Conservation (phyloP, 805 yeast genomes). For the Naumovozyma baii region DNA sequence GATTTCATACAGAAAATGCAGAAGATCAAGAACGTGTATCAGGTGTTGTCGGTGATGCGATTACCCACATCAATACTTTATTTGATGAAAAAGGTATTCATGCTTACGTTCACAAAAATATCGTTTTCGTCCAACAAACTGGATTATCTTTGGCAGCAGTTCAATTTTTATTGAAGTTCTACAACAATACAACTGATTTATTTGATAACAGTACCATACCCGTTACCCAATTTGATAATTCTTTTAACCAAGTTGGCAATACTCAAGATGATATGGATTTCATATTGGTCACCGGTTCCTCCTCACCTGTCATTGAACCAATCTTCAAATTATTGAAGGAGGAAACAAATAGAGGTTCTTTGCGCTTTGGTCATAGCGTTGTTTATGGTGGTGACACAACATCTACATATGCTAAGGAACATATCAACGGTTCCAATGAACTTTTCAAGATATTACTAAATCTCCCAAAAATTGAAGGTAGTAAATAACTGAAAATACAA, state of each 20-base stretch:
- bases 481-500: background rate
- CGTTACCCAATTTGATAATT: slow-evolving; percentile 12
- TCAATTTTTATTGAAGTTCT: slow-evolving; percentile 38
- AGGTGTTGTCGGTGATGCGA: slow-evolving; percentile 70
- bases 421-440: slow-evolving; percentile 62
- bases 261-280: slow-evolving; percentile 31
- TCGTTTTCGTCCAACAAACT: slow-evolving; percentile 62
- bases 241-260: slow-evolving; percentile 5
- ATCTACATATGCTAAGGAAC: slow-evolving; percentile 51
- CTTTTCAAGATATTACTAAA: slow-evolving; percentile 41
- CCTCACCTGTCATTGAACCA: slow-evolving; percentile 61
- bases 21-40: slow-evolving; percentile 53
- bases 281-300: slow-evolving; percentile 53
- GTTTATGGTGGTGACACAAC: slow-evolving; percentile 42
- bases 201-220: slow-evolving; percentile 23
- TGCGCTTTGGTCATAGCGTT: slow-evolving; percentile 48
- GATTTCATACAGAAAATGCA: slow-evolving; percentile 65
- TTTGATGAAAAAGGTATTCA: slow-evolving; percentile 58
- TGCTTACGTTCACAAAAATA: slow-evolving; percentile 62
- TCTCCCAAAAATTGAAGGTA: slow-evolving; percentile 5
- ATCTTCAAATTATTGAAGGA: slow-evolving; percentile 45
- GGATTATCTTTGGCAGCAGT: slow-evolving; percentile 50
- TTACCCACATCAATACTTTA: slow-evolving; percentile 73
- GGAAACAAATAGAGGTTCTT: slow-evolving; percentile 28
- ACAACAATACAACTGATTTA: slow-evolving; percentile 21